These are phyloP conservation scores for Neurospora sp. DNA, from an alignment of 495 filamentous ascomycete genomes.

Conservation along the genomic window DNA sequence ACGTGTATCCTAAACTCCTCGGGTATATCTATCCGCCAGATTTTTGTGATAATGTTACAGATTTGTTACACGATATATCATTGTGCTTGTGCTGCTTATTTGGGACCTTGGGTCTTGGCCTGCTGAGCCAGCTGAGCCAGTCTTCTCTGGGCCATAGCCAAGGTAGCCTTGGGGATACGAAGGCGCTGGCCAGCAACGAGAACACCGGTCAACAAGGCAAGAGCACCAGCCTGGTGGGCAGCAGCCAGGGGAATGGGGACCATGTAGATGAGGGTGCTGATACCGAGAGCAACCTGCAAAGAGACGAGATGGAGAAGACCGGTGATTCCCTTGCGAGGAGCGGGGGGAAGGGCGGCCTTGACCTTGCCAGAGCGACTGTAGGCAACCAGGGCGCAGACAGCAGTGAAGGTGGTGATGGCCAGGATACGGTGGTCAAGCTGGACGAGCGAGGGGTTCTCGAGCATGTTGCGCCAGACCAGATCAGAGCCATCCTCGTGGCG, in stretches of 20 bases:
- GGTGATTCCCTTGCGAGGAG: conserved; percentile 58
- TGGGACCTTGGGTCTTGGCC: neutral
- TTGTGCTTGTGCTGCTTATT: neutral
- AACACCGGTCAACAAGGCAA: conserved; percentile 75
- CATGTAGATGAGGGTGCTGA: conserved; percentile 83
- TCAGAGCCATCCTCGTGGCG: conserved; percentile 65
- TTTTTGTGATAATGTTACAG: neutral
- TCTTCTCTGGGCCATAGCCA: conserved; percentile 35
- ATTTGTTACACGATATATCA: neutral
- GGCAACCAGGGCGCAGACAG: conserved; percentile 63
- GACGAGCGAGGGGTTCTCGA: conserved; percentile 90
- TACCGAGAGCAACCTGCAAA: conserved; percentile 75
- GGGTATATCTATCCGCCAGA: neutral
- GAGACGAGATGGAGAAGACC: conserved; percentile 76
- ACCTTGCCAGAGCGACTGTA: conserved; percentile 62
- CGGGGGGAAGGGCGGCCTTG: conserved; percentile 50
- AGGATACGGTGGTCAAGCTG: conserved; percentile 93
- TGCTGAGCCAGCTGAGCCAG: conserved; percentile 8
- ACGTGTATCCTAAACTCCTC: neutral
- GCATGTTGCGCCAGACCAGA: conserved; percentile 89
- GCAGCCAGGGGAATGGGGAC: conserved; percentile 83
- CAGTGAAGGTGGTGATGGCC: conserved; percentile 78
- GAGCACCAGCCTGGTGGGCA: conserved; percentile 82
- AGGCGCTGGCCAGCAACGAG: conserved; percentile 60
- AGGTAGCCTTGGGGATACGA: conserved; percentile 37